Percentiles rank a stretch among this genome's conserved stretches.
phyloP scores from a whole-genome alignment of 768 basidiomycete species.

The Solioccasus polychromus region DNA sequence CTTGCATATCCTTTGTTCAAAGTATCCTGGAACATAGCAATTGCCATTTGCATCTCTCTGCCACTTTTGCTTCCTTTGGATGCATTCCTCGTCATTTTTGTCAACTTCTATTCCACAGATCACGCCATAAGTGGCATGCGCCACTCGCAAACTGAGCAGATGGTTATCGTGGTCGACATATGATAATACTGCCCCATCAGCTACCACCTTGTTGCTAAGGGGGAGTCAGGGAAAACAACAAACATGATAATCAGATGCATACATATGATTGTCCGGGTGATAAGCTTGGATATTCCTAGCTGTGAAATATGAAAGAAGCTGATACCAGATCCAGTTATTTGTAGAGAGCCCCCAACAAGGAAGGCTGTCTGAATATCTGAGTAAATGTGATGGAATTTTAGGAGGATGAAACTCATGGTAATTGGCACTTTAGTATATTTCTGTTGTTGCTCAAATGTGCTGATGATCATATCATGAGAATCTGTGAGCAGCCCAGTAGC shows the following conservation, averaged over 20 bases:
- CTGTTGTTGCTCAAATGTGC: slow-evolving; percentile 11
- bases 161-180: not conserved
- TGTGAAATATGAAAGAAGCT: slow-evolving; percentile 11
- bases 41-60: slow-evolving; percentile 6
- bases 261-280: slow-evolving; percentile 11
- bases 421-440: not conserved
- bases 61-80: slow-evolving; percentile 7
- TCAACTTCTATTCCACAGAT: slow-evolving; percentile 6
- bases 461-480: slow-evolving; percentile 5
- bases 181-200: slow-evolving; percentile 8
- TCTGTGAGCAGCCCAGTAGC: slow-evolving; percentile 10
- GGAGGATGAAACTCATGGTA: not conserved
- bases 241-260: not conserved
- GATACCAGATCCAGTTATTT: slow-evolving; percentile 8
- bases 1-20: slow-evolving; percentile 13
- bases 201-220: slow-evolving; percentile 9
- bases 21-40: slow-evolving; percentile 12
- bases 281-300: not conserved
- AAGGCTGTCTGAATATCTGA: slow-evolving; percentile 7
- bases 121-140: slow-evolving; percentile 8
- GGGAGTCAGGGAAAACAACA: not conserved
- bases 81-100: not conserved
- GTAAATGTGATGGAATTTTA: not conserved
- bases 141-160: slow-evolving; percentile 1
- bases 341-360: slow-evolving; percentile 11